A percentile compares a stretch with the other conserved stretches of the same genome.
These are phyloP conservation scores for Grosmannia clavigera DNA, from an alignment of 2,329 filamentous ascomycete genomes.

Conservation along the genomic window DNA sequence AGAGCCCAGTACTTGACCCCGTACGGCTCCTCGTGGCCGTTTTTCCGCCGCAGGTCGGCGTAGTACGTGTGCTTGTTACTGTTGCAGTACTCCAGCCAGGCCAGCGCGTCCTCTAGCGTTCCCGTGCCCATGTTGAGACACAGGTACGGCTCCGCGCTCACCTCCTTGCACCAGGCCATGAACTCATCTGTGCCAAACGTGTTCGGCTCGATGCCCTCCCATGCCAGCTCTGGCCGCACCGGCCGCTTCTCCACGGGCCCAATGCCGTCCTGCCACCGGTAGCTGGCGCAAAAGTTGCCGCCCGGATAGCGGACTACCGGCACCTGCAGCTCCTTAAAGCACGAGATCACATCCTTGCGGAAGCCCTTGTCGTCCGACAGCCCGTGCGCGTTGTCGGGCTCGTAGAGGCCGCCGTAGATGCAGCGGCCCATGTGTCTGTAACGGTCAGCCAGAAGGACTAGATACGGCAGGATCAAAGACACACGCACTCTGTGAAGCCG, in stretches of 20 bases:
- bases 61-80: conserved; percentile 66
- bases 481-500: conserved; percentile 65
- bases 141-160: conserved; percentile 67
- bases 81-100: conserved; percentile 83
- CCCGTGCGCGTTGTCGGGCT: conserved; percentile 48
- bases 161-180: conserved; percentile 63
- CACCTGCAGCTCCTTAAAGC: conserved; percentile 59
- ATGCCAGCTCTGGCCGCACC: conserved; percentile 58
- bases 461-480: background rate
- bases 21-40: conserved; percentile 67
- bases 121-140: conserved; percentile 74
- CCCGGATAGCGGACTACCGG: conserved; percentile 73
- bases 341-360: conserved; percentile 64
- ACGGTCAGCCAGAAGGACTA: background rate
- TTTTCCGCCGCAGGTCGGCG: conserved; percentile 63
- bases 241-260: conserved; percentile 61
- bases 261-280: conserved; percentile 75
- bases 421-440: conserved; percentile 74
- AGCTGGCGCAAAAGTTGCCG: conserved; percentile 75
- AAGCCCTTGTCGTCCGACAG: conserved; percentile 65
- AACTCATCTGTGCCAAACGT: conserved; percentile 80
- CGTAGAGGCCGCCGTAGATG: conserved; percentile 79
- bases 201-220: conserved; percentile 66
- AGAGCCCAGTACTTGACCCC: conserved; percentile 78
- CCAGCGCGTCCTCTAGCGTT: conserved; percentile 43